Percentiles rank a stretch among this genome's conserved stretches.
These are phyloP conservation scores for Escallonia herrerae DNA, from an alignment of 129 eudicot genomes.

Conservation along the genomic window DNA sequence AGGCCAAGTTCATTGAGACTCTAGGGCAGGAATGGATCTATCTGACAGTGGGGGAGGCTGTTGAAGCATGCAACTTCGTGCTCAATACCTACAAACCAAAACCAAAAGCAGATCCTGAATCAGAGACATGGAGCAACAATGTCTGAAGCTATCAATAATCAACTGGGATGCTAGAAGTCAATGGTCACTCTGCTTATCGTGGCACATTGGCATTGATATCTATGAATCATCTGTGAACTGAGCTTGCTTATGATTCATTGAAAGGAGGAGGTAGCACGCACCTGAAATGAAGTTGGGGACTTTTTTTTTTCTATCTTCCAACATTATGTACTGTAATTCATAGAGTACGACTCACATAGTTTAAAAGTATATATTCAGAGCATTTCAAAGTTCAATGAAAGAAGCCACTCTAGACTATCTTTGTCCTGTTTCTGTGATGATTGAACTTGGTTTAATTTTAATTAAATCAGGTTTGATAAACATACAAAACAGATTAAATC, in stretches of 20 bases:
- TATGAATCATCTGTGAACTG: not conserved
- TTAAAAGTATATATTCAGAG: no score
- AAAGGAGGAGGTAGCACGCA: not conserved
- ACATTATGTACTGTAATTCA: slow-evolving; percentile 5
- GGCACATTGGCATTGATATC: not conserved
- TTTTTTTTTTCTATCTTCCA: slow-evolving; percentile 8
- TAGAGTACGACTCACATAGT: not conserved
- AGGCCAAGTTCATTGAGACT: slow-evolving; percentile 50
- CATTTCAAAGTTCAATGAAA: no score
- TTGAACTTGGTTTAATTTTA: no score
- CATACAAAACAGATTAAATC: no score
- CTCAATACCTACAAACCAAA: slow-evolving; percentile 46
- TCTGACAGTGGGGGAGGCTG: slow-evolving; percentile 84
- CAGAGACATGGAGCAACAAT: slow-evolving; percentile 42
- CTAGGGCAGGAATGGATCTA: slow-evolving; percentile 79
- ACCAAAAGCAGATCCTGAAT: slow-evolving; percentile 8
- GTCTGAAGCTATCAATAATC: slow-evolving; percentile 18
- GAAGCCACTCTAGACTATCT: no score
- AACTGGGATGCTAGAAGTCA: not conserved
- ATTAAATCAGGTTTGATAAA: no score
- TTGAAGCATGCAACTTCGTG: slow-evolving; percentile 73
- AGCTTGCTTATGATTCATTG: no score
- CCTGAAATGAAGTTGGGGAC: slow-evolving; percentile 8
- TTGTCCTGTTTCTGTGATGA: no score
- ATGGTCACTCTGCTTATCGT: no score